phyloP scores from a whole-genome alignment of 805 yeast species.

The Sugiyamaella smithiae region DNA sequence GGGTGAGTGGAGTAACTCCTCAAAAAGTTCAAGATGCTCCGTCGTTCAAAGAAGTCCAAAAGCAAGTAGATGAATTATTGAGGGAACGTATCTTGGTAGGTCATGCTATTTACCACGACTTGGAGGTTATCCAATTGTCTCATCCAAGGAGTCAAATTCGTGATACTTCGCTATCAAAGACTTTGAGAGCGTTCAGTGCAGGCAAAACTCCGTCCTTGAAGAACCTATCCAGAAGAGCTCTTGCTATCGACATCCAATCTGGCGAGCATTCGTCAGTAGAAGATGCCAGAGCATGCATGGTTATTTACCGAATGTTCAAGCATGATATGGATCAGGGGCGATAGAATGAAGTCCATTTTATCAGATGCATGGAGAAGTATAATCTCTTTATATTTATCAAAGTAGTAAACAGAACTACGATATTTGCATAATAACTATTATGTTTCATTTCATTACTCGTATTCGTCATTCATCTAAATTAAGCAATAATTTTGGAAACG shows the following conservation, averaged over 20 bases:
- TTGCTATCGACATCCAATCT: slow-evolving; percentile 62
- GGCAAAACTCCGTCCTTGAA: slow-evolving; percentile 76
- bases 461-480: neutral
- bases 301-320: slow-evolving; percentile 49
- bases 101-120: slow-evolving; percentile 79
- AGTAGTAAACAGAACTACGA: no score
- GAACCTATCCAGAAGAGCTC: slow-evolving; percentile 54
- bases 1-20: slow-evolving; percentile 85
- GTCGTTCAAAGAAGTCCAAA: slow-evolving; percentile 63
- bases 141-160: slow-evolving; percentile 64
- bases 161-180: slow-evolving; percentile 67
- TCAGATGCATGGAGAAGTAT: no score
- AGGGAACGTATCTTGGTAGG: slow-evolving; percentile 59
- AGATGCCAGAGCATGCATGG: slow-evolving; percentile 87
- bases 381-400: no score
- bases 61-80: slow-evolving; percentile 50
- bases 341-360: neutral
- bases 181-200: slow-evolving; percentile 55
- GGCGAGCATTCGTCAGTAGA: slow-evolving; percentile 85
- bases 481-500: neutral
- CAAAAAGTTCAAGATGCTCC: slow-evolving; percentile 65
- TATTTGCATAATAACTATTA: no score
- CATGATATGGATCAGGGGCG: neutral
- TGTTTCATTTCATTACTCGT: neutral
- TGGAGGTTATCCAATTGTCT: slow-evolving; percentile 60